Evolutionary conservation across 371 early-diverging fungal genomes (phyloP).

Genomic region (Phascolomyces articulosus): DNA sequence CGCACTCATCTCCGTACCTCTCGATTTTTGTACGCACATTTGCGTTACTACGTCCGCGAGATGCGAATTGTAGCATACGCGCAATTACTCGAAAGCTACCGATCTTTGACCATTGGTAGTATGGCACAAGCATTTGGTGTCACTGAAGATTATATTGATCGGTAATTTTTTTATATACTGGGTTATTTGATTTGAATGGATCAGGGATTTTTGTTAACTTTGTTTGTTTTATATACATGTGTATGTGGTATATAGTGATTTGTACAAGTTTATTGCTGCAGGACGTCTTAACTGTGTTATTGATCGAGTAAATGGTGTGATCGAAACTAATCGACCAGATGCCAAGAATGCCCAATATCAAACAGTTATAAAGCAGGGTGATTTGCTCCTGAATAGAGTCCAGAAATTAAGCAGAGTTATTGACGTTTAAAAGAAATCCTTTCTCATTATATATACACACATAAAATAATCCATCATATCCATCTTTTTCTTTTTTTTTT

Average conservation of each 20-base stretch:
- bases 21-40: slow-evolving; percentile 81
- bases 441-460: not conserved
- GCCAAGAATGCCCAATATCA: slow-evolving; percentile 97
- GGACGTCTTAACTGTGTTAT: slow-evolving; percentile 98
- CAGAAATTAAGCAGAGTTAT: slow-evolving; percentile 96
- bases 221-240: too few relatives aligned
- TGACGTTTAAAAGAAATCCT: slow-evolving; percentile 58
- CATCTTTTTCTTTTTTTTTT: not conserved
- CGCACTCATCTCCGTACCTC: slow-evolving; percentile 50
- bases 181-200: too few relatives aligned
- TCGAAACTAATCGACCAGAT: slow-evolving; percentile 96
- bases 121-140: slow-evolving; percentile 99
- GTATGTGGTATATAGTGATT: slow-evolving; percentile 68
- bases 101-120: slow-evolving; percentile 91
- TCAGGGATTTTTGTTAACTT: too few relatives aligned
- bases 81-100: slow-evolving; percentile 97
- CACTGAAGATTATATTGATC: slow-evolving; percentile 92
- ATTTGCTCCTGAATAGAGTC: slow-evolving; percentile 91
- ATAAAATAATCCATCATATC: slow-evolving; percentile 6
- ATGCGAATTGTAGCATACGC: slow-evolving; percentile 98
- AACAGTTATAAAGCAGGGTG: slow-evolving; percentile 95
- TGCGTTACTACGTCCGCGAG: slow-evolving; percentile 92
- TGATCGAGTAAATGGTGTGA: slow-evolving; percentile 98
- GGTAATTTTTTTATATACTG: slow-evolving; percentile 68
- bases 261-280: slow-evolving; percentile 95